Evolutionary conservation across 768 basidiomycete genomes (phyloP), one percentile per base, ranked within the genome.

Genomic region (Glaciozyma antarctica): DNA sequence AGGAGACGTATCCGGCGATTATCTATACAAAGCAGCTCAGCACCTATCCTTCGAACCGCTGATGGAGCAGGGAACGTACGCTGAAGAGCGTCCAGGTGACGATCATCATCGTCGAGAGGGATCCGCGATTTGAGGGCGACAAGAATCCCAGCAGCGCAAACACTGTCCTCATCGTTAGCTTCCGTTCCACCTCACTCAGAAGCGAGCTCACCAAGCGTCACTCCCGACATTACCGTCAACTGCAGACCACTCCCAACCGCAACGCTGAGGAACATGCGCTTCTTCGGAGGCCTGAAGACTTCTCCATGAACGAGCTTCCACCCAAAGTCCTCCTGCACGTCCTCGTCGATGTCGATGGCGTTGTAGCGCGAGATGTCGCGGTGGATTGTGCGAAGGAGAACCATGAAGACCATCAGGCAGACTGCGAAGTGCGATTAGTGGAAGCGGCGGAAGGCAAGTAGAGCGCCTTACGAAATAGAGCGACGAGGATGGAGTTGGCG

Each of bases 291-390:
- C 26, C 94, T 84, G 81, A 97, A 98, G 22, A 98, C 89, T 77
- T 98, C 94, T 26, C 91, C 92, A 71, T 95, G 91, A 28, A 98
- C 85, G 22, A 98, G 83, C 75, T 98, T 98, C 94, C 94, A 98
- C 2, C 94, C 94, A 83, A 87, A 94, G 72, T 98, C 94, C 78
- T 98, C 94, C 62, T 74, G 72, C 19, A 64, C 43, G 45, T 64
- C 60, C 43, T 90, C 89, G 68, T 86, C 88, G 47, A 95, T 78
- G 75, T 95, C 93, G 62, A 93, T 87, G 4, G 90, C 87, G 73
- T 97, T 95, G 77, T 97, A 98, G n/a, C 92, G 83, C 51, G 84
- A 84, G 65, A 95, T 90, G 85, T 98, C 94, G 76, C 88, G 85
- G 53, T 87, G 84, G 45, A 98, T 87, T 54, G 84, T 91, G 55